Evolutionary conservation across 805 yeast genomes (phyloP), one percentile per base, ranked within the genome.

Genomic region (Candida krabiensis): DNA sequence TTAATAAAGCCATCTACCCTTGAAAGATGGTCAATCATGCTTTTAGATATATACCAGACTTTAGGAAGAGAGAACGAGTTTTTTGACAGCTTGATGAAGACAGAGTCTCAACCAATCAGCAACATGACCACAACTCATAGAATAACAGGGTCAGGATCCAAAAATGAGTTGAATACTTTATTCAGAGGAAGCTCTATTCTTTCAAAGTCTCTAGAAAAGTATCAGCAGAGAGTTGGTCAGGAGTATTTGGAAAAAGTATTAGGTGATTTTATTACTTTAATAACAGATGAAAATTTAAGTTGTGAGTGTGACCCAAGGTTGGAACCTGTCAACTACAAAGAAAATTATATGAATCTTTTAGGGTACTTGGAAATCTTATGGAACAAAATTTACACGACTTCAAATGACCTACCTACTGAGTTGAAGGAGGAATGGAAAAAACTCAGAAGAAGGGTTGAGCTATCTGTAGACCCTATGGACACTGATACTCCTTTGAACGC

Each of bases 131-230:
- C 75, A 28, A 70, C 67, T 35, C 65, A 67, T 41, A 64, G 72
- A 37, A 55, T 57, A n/a, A 54, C 55, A n/a, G 61, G 57, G 31
- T 52, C 59, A 9, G 25, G 29, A 7, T 61, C 67, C 29, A 63
- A 56, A 33, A 74, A 75, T 46, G 60, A 79, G 3, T 73, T 76
- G 46, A 81, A 77, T 46, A 73, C 86, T 0, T 57, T 87, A 12
- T 91, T 91, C 54, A 71, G 99, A 49, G 96, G 96, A 0, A 85
- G 87, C 40, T 80, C 96, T 1, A 70, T 91, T 4, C 69, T 93
- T 43, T 82, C 96, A 0, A 86, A 86, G 56, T 73, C 96, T 0
- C 58, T 90, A 38, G 99, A 91, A 52, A 71, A 76, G 42, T 88
- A 80, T 55, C 81, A 85, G 56, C 70, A 83, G 28, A 67, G 91